Percentiles rank a stretch among this genome's conserved stretches.
Conservation (phyloP, 2,329 filamentous ascomycete species). For the Diaporthe helianthi region DNA sequence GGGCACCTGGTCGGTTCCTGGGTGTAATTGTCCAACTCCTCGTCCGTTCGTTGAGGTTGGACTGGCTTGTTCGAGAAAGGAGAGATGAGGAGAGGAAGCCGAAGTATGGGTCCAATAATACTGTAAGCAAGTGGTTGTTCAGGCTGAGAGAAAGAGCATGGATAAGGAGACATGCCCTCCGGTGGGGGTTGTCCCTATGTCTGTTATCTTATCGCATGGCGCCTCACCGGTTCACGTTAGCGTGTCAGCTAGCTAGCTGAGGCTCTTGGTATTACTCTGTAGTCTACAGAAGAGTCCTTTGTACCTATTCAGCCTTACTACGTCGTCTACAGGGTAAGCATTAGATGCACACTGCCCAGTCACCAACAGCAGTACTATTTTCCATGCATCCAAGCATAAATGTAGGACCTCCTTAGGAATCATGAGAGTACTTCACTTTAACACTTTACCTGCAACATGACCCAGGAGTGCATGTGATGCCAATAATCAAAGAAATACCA, state of each 20-base stretch:
- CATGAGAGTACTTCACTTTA: neutral
- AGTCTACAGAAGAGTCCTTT: neutral
- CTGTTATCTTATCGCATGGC: slow-evolving; percentile 24
- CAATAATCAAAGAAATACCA: neutral
- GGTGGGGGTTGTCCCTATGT: slow-evolving; percentile 17
- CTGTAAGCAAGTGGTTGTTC: slow-evolving; percentile 3
- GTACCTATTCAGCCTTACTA: neutral
- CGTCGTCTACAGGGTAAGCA: neutral
- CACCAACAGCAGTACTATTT: too few species aligned
- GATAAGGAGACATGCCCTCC: slow-evolving; percentile 18
- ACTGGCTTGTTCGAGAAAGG: neutral
- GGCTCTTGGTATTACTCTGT: neutral
- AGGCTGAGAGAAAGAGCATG: neutral
- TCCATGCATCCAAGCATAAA: neutral
- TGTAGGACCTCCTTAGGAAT: neutral
- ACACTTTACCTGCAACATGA: neutral
- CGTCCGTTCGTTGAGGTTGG: neutral
- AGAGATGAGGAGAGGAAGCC: neutral
- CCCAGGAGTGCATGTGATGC: neutral
- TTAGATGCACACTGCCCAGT: neutral
- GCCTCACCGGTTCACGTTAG: slow-evolving; percentile 25
- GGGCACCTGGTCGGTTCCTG: slow-evolving; percentile 4
- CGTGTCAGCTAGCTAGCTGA: slow-evolving; percentile 8
- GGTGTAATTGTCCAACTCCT: neutral
- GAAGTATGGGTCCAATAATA: neutral